Evolutionary conservation across 164 flowering plant genomes (phyloP).

Genomic region (Liquidambar formosana): DNA sequence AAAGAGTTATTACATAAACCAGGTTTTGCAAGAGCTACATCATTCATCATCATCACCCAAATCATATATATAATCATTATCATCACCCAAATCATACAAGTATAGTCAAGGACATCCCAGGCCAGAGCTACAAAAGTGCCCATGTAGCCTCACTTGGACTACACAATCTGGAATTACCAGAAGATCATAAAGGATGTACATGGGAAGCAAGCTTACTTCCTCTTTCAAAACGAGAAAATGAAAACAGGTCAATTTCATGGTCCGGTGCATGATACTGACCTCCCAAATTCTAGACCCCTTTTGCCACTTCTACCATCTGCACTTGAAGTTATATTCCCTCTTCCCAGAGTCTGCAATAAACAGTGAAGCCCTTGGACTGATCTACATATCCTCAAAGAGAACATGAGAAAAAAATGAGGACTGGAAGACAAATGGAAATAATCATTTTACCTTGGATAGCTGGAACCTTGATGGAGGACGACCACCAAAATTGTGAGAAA

Average conservation of each 20-base stretch:
- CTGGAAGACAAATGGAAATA: not conserved
- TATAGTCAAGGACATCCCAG: not conserved
- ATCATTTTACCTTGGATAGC: not conserved
- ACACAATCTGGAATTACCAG: not conserved
- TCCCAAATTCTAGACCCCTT: slow-evolving; percentile 13
- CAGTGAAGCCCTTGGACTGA: not conserved
- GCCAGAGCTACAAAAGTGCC: not conserved
- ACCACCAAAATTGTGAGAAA: slow-evolving; percentile 13
- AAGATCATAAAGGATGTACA: not conserved
- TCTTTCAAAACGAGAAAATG: not conserved
- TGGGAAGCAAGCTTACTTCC: not conserved
- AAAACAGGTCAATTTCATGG: not conserved
- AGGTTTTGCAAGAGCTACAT: not conserved
- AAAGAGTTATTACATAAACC: not conserved
- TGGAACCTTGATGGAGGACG: slow-evolving; percentile 1
- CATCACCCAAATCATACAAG: not conserved
- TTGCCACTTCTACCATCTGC: slow-evolving; percentile 3
- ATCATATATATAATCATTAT: not conserved
- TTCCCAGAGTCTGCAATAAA: slow-evolving; percentile 18
- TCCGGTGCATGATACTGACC: slow-evolving; percentile 15
- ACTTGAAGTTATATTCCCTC: not conserved
- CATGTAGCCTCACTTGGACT: not conserved
- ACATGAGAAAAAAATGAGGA: not conserved
- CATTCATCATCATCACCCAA: too few relatives aligned
- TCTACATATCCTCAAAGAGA: not conserved